Evolutionary conservation across 2,329 filamentous ascomycete genomes (phyloP), one percentile per base, ranked within the genome.

Genomic region (Pseudonectria buxi): DNA sequence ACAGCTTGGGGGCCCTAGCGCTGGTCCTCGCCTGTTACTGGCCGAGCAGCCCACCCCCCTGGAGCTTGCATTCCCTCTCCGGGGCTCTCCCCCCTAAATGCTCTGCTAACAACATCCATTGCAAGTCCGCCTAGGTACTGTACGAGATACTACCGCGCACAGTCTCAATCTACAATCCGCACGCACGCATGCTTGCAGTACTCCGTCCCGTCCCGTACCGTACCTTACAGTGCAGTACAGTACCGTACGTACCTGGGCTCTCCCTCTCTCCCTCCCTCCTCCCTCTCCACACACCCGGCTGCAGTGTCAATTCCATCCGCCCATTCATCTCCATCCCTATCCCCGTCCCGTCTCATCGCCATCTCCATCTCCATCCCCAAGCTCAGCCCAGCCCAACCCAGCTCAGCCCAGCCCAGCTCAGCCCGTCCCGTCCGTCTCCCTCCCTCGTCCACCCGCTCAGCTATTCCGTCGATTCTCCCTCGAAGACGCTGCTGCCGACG

Each of bases 311-410:
- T 22, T 39, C 37, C 40, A 40, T 36, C 45, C 37, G 39, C 37
- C 42, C 36, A 41, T 40, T 46, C 44, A 41, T 49, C 45, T 43
- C 41, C 28, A 14, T 30, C 16, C 28, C n/a, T 26, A 13, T 14
- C 15, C 24, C 14, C 30, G 12, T 14, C 31, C 18, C 31, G 31
- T 44, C 43, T 47, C 44, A 40, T 49, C 46, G 46, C 47, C 47
- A 47, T 58, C 54, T 55, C 51, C 47, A 54, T 53, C 55, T 57
- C 56, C 55, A 56, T 55, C 55, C 50, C 50, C 49, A 43, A 42
- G 34, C 28, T 34, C 32, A 27, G 28, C 36, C 32, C 34, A 28
- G 35, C 44, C 45, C 50, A 43, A 48, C 50, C 49, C 47, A 43
- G 37, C 50, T 47, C 47, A 45, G 43, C 46, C 37, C 43, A 49